Base-by-base conservation (phyloP, 2,329 filamentous ascomycete species). In the Phialophora expanda region DNA sequence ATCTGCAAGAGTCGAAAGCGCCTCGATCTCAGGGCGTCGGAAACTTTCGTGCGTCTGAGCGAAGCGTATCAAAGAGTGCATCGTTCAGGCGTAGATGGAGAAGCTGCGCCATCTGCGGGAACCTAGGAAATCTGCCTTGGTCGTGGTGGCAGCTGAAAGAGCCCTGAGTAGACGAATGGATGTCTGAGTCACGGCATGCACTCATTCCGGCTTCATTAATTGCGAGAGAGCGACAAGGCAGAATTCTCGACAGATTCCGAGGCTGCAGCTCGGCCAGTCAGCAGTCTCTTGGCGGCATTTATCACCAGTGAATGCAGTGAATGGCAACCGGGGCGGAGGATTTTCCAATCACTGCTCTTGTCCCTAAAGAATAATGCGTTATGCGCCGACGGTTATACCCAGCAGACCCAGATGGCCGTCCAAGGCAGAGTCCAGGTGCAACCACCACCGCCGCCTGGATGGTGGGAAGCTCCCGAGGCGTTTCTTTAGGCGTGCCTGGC, bases 21-120 rank as follows among this genome's bases (percentile, higher is more conserved):
- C 89, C 74, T 94, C 82, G 14, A 97, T 85, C 78, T 99, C 95
- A 2, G 93, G 87, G 63, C 88, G 83, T 46, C 94, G 90, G 76
- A 99, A 99, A n/a, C 87, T 90, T 81, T 97, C 92, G 77, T 98
- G 93, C 65, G 86, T 84, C 78, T 98, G 95, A 53, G 89, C 90
- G 76, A 98, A 93, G 73, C 94, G 91, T 70, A 99, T 88, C 66
- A 99, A 85, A 75, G 91, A 98, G 68, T 96, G 87, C 87, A 85
- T 86, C 11, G 28, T 56, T 32, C 41, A 51, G 24, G 20, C 24
- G 20, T 26, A 8, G 20, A 28, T 14, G 48, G n/a, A 28, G 24
- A 51, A 17, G 24, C 48, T 51, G 48, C 20, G 48, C 48, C 48
- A 51, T 51, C 20, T 51, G 22, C 14, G 48, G 20, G 24, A 28